A percentile compares a stretch with the other conserved stretches of the same genome.
phyloP scores from a whole-genome alignment of 768 basidiomycete genomes.

The Mycena metata region DNA sequence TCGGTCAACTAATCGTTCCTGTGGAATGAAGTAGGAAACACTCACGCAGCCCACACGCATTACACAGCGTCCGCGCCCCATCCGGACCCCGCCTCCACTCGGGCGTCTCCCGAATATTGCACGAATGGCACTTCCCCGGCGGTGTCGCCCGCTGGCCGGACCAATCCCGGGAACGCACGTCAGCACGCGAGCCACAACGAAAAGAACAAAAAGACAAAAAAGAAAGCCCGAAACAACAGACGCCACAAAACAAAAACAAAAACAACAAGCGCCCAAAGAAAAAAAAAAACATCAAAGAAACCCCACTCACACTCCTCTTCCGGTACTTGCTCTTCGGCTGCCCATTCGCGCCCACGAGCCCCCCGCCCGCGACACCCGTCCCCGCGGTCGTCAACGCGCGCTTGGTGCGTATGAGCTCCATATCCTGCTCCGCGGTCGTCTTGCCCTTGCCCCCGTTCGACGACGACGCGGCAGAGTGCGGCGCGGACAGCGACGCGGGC shows the following conservation, averaged over 20 bases:
- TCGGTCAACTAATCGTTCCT: neutral
- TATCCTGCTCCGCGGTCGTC: constrained; percentile 83
- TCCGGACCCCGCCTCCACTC: constrained; percentile 91
- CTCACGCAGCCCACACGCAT: constrained; percentile 88
- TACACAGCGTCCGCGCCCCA: constrained; percentile 86
- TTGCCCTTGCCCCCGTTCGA: constrained; percentile 43
- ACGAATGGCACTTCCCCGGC: constrained; percentile 89
- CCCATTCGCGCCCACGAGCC: constrained; percentile 56
- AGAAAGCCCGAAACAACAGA: constrained; percentile 14
- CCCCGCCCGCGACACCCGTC: constrained; percentile 51
- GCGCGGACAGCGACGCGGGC: constrained; percentile 30
- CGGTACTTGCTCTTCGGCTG: constrained; percentile 85
- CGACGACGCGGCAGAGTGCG: constrained; percentile 1
- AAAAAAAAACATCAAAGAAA: constrained; percentile 14
- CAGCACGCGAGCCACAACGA: constrained; percentile 28
- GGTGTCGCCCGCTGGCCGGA: constrained; percentile 81
- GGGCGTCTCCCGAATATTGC: constrained; percentile 90
- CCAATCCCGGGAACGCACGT: constrained; percentile 47
- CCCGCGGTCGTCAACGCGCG: constrained; percentile 72
- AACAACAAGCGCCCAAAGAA: neutral
- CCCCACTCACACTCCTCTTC: constrained; percentile 82
- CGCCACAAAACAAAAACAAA: neutral
- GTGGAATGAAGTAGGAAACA: constrained; percentile 38
- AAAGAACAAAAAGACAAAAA: constrained; percentile 5
- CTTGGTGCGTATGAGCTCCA: constrained; percentile 87